These are phyloP conservation scores for Pseudocercospora cruenta DNA, from an alignment of 2,329 filamentous ascomycete genomes.

Conservation along the genomic window DNA sequence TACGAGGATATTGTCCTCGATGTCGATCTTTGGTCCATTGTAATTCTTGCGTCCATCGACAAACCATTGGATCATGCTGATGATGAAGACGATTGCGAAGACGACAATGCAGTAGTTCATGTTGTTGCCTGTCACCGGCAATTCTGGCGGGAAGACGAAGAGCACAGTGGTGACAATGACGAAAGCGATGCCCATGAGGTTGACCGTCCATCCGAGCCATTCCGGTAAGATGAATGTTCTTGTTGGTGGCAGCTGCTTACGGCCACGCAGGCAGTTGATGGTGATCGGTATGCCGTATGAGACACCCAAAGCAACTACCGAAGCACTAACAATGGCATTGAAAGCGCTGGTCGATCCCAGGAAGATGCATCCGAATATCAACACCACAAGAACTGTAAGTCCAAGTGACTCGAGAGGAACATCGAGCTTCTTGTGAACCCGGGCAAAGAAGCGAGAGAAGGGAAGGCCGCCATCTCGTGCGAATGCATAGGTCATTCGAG, in stretches of 20 bases:
- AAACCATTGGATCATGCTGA: conserved; percentile 63
- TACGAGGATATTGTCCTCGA: conserved; percentile 35
- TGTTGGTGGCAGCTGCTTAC: conserved; percentile 62
- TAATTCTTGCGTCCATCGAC: conserved; percentile 66
- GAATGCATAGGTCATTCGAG: conserved; percentile 43
- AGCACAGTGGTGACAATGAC: conserved; percentile 72
- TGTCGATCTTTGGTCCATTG: conserved; percentile 50
- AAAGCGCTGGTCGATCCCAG: conserved; percentile 43
- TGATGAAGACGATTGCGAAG: conserved; percentile 61
- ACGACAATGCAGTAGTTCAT: conserved; percentile 69
- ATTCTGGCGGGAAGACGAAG: conserved; percentile 72
- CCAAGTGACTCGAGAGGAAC: conserved; percentile 41
- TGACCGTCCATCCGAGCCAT: conserved; percentile 62
- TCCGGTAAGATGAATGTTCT: conserved; percentile 61
- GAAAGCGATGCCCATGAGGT: conserved; percentile 65
- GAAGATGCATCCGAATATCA: conserved; percentile 43
- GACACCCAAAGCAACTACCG: conserved; percentile 71
- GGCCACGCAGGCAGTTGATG: conserved; percentile 69
- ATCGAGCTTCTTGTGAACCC: conserved; percentile 40
- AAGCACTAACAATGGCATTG: conserved; percentile 48
- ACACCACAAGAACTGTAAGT: conserved; percentile 37
- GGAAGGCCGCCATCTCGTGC: conserved; percentile 42
- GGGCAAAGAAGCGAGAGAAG: conserved; percentile 39
- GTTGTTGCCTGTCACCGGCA: conserved; percentile 66
- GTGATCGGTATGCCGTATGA: conserved; percentile 75